A percentile compares a stretch with the other conserved stretches of the same genome.
phyloP scores from a whole-genome alignment of 2,329 filamentous ascomycete genomes.

The Sphaerulina musiva region DNA sequence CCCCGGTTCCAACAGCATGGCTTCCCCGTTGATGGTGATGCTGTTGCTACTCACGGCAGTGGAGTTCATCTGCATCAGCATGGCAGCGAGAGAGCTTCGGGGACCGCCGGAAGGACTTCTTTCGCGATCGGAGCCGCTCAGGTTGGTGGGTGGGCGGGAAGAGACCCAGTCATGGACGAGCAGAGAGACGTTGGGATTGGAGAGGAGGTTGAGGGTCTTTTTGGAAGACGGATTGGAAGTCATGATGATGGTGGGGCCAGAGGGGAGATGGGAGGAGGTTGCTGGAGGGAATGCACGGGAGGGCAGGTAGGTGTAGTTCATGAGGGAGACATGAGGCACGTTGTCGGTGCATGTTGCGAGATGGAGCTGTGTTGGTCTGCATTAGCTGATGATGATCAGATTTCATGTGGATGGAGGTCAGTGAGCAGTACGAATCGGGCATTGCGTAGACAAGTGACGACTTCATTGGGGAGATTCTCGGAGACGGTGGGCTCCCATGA shows the following conservation, averaged over 20 bases:
- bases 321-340: constrained; percentile 84
- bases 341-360: constrained; percentile 83
- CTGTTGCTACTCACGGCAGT: constrained; percentile 81
- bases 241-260: constrained; percentile 66
- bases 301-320: constrained; percentile 98
- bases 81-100: constrained; percentile 68
- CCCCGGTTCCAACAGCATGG: constrained; percentile 63
- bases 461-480: constrained; percentile 68
- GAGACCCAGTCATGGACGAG: constrained; percentile 99
- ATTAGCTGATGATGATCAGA: neutral
- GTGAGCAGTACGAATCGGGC: constrained; percentile 69
- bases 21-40: constrained; percentile 87
- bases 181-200: constrained; percentile 81
- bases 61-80: constrained; percentile 87
- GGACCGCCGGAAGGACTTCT: constrained; percentile 58
- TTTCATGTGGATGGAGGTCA: constrained; percentile 27
- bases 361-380: constrained; percentile 60
- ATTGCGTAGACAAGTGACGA: constrained; percentile 86
- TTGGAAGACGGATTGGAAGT: constrained; percentile 75
- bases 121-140: constrained; percentile 40
- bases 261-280: constrained; percentile 40
- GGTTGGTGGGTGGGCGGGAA: constrained; percentile 67
- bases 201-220: constrained; percentile 73
- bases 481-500: constrained; percentile 51
- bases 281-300: constrained; percentile 48